Base-by-base conservation (phyloP, 371 early-diverging fungal genomes). In the Lichtheimia ramosa region DNA sequence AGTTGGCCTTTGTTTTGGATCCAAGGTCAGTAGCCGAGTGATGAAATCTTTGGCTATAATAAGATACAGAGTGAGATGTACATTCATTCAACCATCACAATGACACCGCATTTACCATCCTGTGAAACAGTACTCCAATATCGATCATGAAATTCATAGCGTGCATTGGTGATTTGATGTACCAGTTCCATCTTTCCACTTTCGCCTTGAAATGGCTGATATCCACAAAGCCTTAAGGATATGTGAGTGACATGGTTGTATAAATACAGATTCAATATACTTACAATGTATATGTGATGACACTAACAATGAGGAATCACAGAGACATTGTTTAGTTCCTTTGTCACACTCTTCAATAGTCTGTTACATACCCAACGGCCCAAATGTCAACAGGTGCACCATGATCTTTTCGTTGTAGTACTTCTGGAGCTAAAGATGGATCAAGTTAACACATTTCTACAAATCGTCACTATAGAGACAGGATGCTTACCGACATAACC, bases 1-100 rank as follows among this genome's bases (percentile, higher is more conserved):
- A 0, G 95, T 93, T 57, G 92, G 66, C 50, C 97, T 87, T 56
- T 82, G 75, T 3, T 70, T 55, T 0, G 91, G 89, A 70, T 93
- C 87, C 27, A 92, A 74, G n/a, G 84, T 73, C 39, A 97, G 79
- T 12, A 91, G 71, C 50, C 75, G 75, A 20, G 88, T 82, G 67
- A 97, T 94, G 63, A 97, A 95, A 68, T 94, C 92, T 70, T 93
- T 95, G 56, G 96, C 96, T 90, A 59, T 25, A n/a, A 51, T 14
- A 4, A 49, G 51, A 2, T 10, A 14, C 0, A 48, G 3, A 15
- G 12, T 34, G 34, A 34, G 10, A 34, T 34, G 0, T 0, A 34
- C 34, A 34, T 34, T 34, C 34, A 8, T 28, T 54, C n/a, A 3
- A 10, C 25, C 23, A 52, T 43, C 7, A 39, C 28, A 12, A 20